Conservation (phyloP, 768 basidiomycete genomes). For the Boletus pseudopeckii region DNA sequence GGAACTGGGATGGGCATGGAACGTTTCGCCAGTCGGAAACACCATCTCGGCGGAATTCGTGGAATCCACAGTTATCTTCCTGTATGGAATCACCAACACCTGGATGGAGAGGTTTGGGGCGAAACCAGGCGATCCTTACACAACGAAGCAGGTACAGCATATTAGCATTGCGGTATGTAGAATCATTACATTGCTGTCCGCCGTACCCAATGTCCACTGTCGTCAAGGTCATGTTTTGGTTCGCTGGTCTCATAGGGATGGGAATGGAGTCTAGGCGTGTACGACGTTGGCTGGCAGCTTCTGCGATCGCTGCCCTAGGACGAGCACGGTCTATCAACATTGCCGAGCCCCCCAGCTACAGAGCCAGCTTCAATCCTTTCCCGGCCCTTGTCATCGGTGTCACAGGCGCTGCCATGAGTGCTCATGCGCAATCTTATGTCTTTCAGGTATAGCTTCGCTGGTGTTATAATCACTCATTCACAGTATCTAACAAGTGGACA, state of each 20-base stretch:
- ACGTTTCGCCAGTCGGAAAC: constrained; percentile 52
- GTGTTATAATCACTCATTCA: not conserved
- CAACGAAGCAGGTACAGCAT: constrained; percentile 90
- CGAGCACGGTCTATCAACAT: constrained; percentile 31
- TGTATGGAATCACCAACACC: constrained; percentile 87
- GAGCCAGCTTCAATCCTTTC: constrained; percentile 84
- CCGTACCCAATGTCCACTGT: not conserved
- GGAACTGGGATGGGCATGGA: constrained; percentile 95
- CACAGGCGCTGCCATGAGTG: constrained; percentile 91
- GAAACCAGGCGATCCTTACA: constrained; percentile 74
- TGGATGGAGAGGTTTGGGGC: constrained; percentile 98
- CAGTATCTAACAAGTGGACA: constrained; percentile 26
- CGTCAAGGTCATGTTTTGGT: constrained; percentile 84
- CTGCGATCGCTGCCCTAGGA: constrained; percentile 41
- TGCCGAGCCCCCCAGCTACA: constrained; percentile 69
- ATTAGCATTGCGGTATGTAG: constrained; percentile 80
- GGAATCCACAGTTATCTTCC: constrained; percentile 78
- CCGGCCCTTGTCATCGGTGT: constrained; percentile 92
- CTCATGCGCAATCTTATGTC: constrained; percentile 86
- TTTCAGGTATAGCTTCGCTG: constrained; percentile 58
- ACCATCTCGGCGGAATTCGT: constrained; percentile 69
- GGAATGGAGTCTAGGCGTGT: constrained; percentile 77
- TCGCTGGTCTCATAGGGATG: constrained; percentile 86
- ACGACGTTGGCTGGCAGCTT: constrained; percentile 68
- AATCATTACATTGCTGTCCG: not conserved